A percentile compares a stretch with the other conserved stretches of the same genome.
Evolutionary conservation across 495 filamentous ascomycete genomes (phyloP).

Genomic region (Cetradonia linearis): DNA sequence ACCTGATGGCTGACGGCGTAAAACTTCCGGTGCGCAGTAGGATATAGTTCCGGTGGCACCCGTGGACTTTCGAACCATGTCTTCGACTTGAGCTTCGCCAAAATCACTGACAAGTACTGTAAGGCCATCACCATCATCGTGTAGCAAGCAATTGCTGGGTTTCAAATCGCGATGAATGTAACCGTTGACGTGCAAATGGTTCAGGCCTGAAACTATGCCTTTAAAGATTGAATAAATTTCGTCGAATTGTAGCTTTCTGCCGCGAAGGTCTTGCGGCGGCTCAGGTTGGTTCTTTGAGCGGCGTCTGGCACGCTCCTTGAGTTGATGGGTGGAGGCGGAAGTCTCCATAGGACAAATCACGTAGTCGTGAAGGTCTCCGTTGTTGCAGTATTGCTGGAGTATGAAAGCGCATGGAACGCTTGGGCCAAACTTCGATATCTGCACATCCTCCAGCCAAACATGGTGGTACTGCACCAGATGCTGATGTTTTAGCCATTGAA

Average conservation of each 20-base stretch:
- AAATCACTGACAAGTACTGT: slow-evolving; percentile 91
- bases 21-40: slow-evolving; percentile 92
- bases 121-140: slow-evolving; percentile 56
- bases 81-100: slow-evolving; percentile 81
- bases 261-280: slow-evolving; percentile 35
- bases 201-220: slow-evolving; percentile 84
- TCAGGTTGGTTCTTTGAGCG: slow-evolving; percentile 56
- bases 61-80: slow-evolving; percentile 70
- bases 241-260: slow-evolving; percentile 66
- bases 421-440: slow-evolving; percentile 74
- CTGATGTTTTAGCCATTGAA: slow-evolving; percentile 82
- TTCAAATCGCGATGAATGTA: slow-evolving; percentile 97
- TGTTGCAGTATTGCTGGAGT: slow-evolving; percentile 93
- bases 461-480: slow-evolving; percentile 97
- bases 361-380: slow-evolving; percentile 82
- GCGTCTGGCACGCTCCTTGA: slow-evolving; percentile 78
- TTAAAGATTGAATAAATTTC: slow-evolving; percentile 96
- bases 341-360: slow-evolving; percentile 56
- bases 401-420: slow-evolving; percentile 94
- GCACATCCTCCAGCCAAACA: slow-evolving; percentile 89
- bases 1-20: slow-evolving; percentile 55
- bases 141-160: slow-evolving; percentile 89
- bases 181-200: slow-evolving; percentile 82
- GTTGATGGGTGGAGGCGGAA: slow-evolving; percentile 56
- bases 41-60: slow-evolving; percentile 94